Conservation (phyloP, 306 rosid genomes). For the Inga leiocalycina region DNA sequence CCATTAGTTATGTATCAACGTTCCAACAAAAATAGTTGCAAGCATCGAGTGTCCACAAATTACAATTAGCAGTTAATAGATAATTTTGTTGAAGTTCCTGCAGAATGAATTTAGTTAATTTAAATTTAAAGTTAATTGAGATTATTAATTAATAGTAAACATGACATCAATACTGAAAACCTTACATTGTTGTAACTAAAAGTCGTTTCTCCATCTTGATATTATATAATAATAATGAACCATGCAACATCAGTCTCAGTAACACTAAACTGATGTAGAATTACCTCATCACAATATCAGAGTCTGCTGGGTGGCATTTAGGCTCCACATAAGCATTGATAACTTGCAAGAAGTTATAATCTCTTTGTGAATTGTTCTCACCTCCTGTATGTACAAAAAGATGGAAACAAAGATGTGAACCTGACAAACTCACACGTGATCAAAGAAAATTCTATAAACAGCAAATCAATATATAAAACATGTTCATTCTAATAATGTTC, state of each 20-base stretch:
- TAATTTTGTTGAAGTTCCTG: too few species aligned
- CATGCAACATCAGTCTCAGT: slow-evolving; percentile 15
- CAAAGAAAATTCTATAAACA: neutral
- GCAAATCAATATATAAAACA: neutral
- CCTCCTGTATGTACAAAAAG: slow-evolving; percentile 48
- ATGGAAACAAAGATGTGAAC: slow-evolving; percentile 24
- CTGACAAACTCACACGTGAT: slow-evolving; percentile 1
- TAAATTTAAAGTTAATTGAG: too few species aligned
- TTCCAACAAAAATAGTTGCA: too few species aligned
- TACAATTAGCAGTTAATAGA: too few species aligned
- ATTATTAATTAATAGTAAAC: too few species aligned
- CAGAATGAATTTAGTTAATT: too few species aligned
- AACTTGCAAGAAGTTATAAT: slow-evolving; percentile 50
- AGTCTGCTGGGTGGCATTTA: slow-evolving; percentile 74
- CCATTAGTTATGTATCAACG: too few species aligned
- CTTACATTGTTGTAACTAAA: too few species aligned
- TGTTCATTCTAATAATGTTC: neutral
- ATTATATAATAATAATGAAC: slow-evolving; percentile 7
- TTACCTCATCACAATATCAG: slow-evolving; percentile 62
- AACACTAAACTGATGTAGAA: slow-evolving; percentile 31
- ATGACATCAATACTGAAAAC: too few species aligned
- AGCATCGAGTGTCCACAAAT: too few species aligned
- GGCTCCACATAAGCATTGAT: slow-evolving; percentile 77
- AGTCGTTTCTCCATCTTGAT: too few species aligned
- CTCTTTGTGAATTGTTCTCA: slow-evolving; percentile 28